Evolutionary conservation across 2,329 filamentous ascomycete species (phyloP), one percentile per base, ranked within the genome.

Genomic region (Trichoderma sp.): DNA sequence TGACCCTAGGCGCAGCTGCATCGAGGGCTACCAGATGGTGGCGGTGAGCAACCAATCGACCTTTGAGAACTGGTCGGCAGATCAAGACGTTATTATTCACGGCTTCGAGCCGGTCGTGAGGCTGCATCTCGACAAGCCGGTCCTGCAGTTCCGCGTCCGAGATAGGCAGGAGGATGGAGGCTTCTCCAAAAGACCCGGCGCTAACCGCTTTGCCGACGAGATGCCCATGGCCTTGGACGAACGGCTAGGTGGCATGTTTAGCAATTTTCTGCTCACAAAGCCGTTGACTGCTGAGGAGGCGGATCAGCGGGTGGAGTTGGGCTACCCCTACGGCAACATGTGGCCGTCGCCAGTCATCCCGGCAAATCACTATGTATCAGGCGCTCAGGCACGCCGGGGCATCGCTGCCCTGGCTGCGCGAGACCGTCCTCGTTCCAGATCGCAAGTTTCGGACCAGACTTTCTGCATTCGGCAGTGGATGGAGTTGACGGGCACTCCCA

Each of bases 401-500:
- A 70, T 76, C 64, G 43, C 77, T 58, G 47, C 75, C 63, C 71
- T 81, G 51, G 73, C 79, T 36, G 75, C 78, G n/a, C 66, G 77
- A 51, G 74, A 80, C 51, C 73, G 80, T 53, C 89, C 92, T 4
- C 81, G 80, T 12, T 80, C 79, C 3, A 83, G 89, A 6, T 81
- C 81, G 3, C 87, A 95, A 72, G 85, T 93, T 18, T 93, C 90
- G 4, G 87, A 93, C 62, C 85, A 86, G 18, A 89, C 89, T 0
- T 97, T 97, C 78, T 87, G 92, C 8, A 86, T 97, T 36, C 87
- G 91, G 53, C 89, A 90, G 73, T 96, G 93, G 93, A 88, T 94
- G 79, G 89, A 94, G 73, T 91, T 93, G 81, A 81, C 80, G 3
- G 80, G 82, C 6, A 77, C 77, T 6, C 74, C 78, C 9, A 70